These are phyloP conservation scores for Spatholobus suberectus DNA, from an alignment of 306 rosid species.

Conservation along the genomic window DNA sequence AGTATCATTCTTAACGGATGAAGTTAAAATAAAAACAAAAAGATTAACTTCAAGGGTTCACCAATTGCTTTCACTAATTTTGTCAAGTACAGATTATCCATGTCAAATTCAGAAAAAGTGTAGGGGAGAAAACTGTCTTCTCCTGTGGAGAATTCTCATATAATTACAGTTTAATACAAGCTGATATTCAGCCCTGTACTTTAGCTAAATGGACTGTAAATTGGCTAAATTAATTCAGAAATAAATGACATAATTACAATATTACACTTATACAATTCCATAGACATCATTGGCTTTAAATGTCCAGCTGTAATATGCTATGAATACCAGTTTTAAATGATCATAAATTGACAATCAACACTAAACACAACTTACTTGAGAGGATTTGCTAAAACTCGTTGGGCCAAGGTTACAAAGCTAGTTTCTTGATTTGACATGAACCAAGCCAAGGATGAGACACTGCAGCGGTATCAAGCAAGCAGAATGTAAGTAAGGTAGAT, in stretches of 20 bases:
- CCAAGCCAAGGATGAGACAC: slow-evolving; percentile 99
- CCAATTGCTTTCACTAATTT: slow-evolving; percentile 8
- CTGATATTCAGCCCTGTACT: background rate
- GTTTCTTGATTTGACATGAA: slow-evolving; percentile 99
- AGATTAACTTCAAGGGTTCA: background rate
- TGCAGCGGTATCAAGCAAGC: slow-evolving; percentile 52
- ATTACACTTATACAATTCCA: background rate
- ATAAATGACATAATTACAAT: background rate
- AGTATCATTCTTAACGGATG: background rate
- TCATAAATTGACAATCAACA: background rate
- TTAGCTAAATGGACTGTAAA: background rate
- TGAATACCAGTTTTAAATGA: background rate
- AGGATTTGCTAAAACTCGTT: slow-evolving; percentile 89
- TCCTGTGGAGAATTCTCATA: background rate
- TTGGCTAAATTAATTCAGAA: background rate
- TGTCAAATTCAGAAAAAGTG: background rate
- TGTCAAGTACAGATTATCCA: background rate
- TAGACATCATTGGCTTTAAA: background rate
- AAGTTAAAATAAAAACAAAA: background rate
- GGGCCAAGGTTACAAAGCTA: slow-evolving; percentile 97
- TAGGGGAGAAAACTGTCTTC: background rate
- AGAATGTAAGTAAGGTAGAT: slow-evolving; percentile 33
- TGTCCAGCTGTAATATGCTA: background rate
- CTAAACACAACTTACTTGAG: slow-evolving; percentile 74
- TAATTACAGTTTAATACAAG: background rate